Evolutionary conservation across 495 filamentous ascomycete species (phyloP).

Genomic region (Poronia punctata): DNA sequence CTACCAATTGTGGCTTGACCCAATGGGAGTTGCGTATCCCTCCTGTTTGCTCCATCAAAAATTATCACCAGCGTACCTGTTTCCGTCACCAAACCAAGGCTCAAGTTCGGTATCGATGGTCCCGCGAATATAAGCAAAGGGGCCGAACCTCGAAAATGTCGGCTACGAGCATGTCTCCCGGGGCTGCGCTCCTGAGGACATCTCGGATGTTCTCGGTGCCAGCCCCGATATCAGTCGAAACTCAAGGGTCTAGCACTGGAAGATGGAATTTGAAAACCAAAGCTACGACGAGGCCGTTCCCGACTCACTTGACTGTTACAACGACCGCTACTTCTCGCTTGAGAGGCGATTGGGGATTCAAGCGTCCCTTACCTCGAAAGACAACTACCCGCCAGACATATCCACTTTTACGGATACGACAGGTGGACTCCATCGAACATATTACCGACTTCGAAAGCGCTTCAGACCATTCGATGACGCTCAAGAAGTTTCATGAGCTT

Average conservation of each 20-base stretch:
- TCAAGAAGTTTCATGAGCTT: constrained; percentile 80
- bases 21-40: not conserved
- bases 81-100: constrained; percentile 4
- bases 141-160: constrained; percentile 17
- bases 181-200: constrained; percentile 50
- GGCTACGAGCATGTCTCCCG: constrained; percentile 46
- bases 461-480: constrained; percentile 70
- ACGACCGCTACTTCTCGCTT: constrained; percentile 67
- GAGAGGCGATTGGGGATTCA: constrained; percentile 91
- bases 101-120: constrained; percentile 8
- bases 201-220: constrained; percentile 56
- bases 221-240: constrained; percentile 39
- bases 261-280: constrained; percentile 23
- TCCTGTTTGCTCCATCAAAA: constrained; percentile 1
- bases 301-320: constrained; percentile 78
- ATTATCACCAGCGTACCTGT: constrained; percentile 2
- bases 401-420: constrained; percentile 61
- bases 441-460: constrained; percentile 86
- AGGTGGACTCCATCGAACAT: constrained; percentile 82
- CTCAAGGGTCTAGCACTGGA: constrained; percentile 26
- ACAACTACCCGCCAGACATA: constrained; percentile 64
- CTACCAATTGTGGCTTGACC: constrained; percentile 8
- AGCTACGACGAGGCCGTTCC: constrained; percentile 67
- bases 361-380: constrained; percentile 70
- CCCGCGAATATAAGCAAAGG: not conserved